These are phyloP conservation scores for Amorphotheca resinae DNA, from an alignment of 495 filamentous ascomycete genomes.

Conservation along the genomic window DNA sequence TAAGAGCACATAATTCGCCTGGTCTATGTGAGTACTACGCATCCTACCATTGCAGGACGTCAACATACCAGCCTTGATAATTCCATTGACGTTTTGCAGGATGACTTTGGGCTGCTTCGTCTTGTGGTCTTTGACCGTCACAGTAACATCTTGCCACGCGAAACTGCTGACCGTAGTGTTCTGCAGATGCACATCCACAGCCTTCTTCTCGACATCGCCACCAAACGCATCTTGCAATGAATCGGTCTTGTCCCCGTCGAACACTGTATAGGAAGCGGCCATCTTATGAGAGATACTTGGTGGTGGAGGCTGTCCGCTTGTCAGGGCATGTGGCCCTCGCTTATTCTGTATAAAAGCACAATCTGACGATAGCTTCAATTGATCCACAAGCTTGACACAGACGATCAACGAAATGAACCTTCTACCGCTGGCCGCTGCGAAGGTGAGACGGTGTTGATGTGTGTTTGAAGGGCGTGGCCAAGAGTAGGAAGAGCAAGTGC, in stretches of 20 bases:
- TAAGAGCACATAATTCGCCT: constrained; percentile 64
- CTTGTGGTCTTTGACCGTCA: constrained; percentile 54
- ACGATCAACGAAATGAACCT: too few species aligned
- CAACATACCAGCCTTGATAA: not conserved
- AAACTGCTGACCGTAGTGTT: constrained; percentile 26
- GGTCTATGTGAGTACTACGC: not conserved
- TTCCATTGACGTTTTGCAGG: constrained; percentile 30
- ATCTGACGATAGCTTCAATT: too few species aligned
- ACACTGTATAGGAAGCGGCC: too few species aligned
- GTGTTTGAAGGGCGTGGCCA: too few species aligned
- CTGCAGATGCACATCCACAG: not conserved
- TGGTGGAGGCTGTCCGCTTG: too few species aligned
- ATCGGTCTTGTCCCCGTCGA: not conserved
- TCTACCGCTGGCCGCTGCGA: too few species aligned
- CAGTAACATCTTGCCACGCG: constrained; percentile 47
- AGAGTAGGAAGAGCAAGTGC: too few species aligned
- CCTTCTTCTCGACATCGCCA: not conserved
- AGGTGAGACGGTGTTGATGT: too few species aligned
- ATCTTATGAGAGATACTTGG: too few species aligned
- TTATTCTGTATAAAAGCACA: too few species aligned
- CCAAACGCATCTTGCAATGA: not conserved
- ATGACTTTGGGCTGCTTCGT: constrained; percentile 44
- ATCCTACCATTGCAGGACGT: not conserved
- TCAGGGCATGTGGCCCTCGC: too few species aligned
- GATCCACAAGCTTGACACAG: too few species aligned